These are phyloP conservation scores for Saturnispora zaruensis DNA, from an alignment of 805 yeast species.

Conservation along the genomic window DNA sequence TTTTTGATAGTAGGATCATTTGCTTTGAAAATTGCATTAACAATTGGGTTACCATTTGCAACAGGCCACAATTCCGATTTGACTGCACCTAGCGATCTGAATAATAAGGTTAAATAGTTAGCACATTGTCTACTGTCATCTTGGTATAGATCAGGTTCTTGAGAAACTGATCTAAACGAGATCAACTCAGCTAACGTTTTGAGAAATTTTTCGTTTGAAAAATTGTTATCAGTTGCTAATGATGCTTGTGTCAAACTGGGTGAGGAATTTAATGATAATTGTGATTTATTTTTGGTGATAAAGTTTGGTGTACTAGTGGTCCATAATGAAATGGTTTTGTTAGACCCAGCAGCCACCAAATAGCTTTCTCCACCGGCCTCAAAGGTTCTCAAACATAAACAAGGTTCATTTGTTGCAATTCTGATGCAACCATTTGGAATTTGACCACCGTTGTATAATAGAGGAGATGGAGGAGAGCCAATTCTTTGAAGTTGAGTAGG, in stretches of 20 bases:
- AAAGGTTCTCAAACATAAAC: slow-evolving; percentile 49
- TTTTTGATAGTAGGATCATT: slow-evolving; percentile 21
- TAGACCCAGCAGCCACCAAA: slow-evolving; percentile 62
- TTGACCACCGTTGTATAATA: neutral
- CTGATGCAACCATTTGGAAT: slow-evolving; percentile 21
- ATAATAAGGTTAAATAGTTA: slow-evolving; percentile 51
- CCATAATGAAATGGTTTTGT: slow-evolving; percentile 68
- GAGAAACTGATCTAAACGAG: slow-evolving; percentile 70
- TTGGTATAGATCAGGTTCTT: slow-evolving; percentile 54
- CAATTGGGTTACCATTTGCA: slow-evolving; percentile 75
- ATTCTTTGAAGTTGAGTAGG: neutral
- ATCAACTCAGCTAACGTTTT: slow-evolving; percentile 53
- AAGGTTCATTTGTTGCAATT: slow-evolving; percentile 20
- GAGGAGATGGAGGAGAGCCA: neutral
- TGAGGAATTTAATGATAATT: neutral
- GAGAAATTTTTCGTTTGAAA: slow-evolving; percentile 46
- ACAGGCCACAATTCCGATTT: slow-evolving; percentile 63
- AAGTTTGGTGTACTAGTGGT: slow-evolving; percentile 32
- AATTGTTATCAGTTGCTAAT: neutral
- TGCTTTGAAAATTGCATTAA: slow-evolving; percentile 61
- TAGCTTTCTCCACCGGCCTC: slow-evolving; percentile 32
- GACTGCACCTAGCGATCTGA: slow-evolving; percentile 62
- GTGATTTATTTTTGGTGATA: neutral
- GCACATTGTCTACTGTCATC: slow-evolving; percentile 87
- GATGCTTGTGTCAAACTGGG: neutral